A percentile compares a stretch with the other conserved stretches of the same genome.
These are phyloP conservation scores for Thermothelomyces thermophilus DNA, from an alignment of 2,329 filamentous ascomycete species.

Conservation along the genomic window DNA sequence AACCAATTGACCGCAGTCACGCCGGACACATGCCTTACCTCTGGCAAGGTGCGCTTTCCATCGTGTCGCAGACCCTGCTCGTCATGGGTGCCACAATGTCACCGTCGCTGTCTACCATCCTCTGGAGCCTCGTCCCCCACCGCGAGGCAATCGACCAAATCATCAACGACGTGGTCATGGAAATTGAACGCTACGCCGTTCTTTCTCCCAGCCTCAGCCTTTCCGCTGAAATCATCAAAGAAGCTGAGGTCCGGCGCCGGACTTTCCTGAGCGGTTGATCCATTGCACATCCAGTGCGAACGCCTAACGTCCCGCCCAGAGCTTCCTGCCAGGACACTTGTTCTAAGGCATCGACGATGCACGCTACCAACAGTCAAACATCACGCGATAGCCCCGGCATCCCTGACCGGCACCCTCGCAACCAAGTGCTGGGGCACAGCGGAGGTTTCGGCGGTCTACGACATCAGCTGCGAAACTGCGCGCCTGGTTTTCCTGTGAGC, in stretches of 20 bases:
- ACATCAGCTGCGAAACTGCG: too few relatives aligned
- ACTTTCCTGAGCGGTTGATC: conserved; percentile 49
- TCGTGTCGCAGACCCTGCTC: conserved; percentile 73
- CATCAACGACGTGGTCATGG: conserved; percentile 68
- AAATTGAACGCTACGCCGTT: conserved; percentile 67
- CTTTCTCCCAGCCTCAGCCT: conserved; percentile 70
- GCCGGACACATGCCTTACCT: conserved; percentile 79
- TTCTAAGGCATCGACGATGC: too few relatives aligned
- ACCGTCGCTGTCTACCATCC: conserved; percentile 59
- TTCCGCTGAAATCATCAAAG: conserved; percentile 73
- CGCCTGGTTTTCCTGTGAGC: too few relatives aligned
- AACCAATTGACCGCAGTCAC: conserved; percentile 48
- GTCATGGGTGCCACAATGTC: conserved; percentile 84
- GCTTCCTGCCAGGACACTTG: too few relatives aligned
- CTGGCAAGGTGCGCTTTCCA: conserved; percentile 77
- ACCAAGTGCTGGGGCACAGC: too few relatives aligned
- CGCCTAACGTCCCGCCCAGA: too few relatives aligned
- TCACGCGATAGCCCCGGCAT: too few relatives aligned
- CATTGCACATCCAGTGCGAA: too few relatives aligned
- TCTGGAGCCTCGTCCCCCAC: conserved; percentile 50
- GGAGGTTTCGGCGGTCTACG: too few relatives aligned
- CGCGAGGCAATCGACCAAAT: conserved; percentile 64
- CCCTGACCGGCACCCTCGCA: too few relatives aligned
- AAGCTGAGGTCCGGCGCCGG: conserved; percentile 67
- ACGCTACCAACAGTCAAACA: too few relatives aligned